Base-by-base conservation (phyloP, 345 rosid genomes). In the Hibiscus syriacus region DNA sequence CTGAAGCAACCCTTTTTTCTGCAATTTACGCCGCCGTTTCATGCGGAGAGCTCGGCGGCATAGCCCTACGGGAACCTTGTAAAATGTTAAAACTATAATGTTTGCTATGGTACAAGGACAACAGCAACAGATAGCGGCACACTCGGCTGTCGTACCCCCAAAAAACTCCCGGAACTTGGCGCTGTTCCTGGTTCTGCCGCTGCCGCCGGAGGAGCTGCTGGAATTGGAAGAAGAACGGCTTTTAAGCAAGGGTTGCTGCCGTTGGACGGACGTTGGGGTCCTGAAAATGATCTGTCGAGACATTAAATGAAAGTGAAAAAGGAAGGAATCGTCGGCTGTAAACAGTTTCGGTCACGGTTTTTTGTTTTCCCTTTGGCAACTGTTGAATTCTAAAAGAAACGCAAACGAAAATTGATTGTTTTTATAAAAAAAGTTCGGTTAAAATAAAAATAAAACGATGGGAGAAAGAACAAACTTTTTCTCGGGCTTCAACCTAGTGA, bases 121-220 rank as follows among this genome's bases (percentile, higher is more conserved):
- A 39, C 96, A 87, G 43, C 96, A 90, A 43, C 88, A 84, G 0
- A 90, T 83, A 61, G 86, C 96, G 58, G 90, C 88, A 72, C 96
- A 90, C 74, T 83, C 89, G 7, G 92, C 96, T 39, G 93, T 74
- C 0, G 91, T 80, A 0, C 86, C 91, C 0, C 96, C 69, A 74
- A 93, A 29, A 50, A 70, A 71, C 77, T 77, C 75, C 23, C 69
- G 81, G 36, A 77, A 77, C 11, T 76, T 59, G 25, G 81, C 79
- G 41, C 81, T 56, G 11, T 25, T 53, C 1, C 30, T 25, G 0
- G n/a, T n/a, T n/a, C n/a, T n/a, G n/a, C n/a, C n/a, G n/a, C n/a
- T n/a, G n/a, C n/a, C n/a, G n/a, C n/a, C n/a, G n/a, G n/a, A n/a
- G n/a, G n/a, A n/a, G n/a, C n/a, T n/a, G n/a, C n/a, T n/a, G n/a